These are phyloP conservation scores for Saccharomycopsis sp. DNA, from an alignment of 805 yeast genomes.

Conservation along the genomic window DNA sequence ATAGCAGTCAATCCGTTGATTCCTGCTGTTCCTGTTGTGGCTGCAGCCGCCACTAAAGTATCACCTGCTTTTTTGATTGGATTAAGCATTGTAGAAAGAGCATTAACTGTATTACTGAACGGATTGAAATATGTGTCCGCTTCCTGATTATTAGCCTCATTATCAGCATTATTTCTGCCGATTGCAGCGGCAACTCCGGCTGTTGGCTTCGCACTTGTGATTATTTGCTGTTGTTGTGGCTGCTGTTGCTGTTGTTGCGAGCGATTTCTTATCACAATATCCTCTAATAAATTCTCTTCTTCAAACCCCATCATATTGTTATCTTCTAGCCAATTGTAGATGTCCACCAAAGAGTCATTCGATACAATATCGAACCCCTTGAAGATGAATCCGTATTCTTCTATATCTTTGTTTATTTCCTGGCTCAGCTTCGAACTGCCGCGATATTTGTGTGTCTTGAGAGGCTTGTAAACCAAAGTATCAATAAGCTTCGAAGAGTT, in stretches of 20 bases:
- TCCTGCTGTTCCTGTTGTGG: not conserved
- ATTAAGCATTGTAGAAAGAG: constrained; percentile 4
- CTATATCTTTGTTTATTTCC: constrained; percentile 3
- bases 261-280: not conserved
- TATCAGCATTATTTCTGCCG: not conserved
- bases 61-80: constrained; percentile 1
- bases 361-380: constrained; percentile 19
- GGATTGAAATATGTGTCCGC: constrained; percentile 14
- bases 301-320: constrained; percentile 10
- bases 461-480: constrained; percentile 17
- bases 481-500: constrained; percentile 18
- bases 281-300: constrained; percentile 1
- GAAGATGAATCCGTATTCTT: constrained; percentile 20
- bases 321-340: constrained; percentile 19
- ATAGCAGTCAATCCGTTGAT: not conserved
- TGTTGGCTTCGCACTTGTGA: not conserved
- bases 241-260: not conserved
- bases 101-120: constrained; percentile 14
- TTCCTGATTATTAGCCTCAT: not conserved
- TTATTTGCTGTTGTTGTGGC: not conserved
- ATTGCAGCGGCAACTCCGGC: not conserved
- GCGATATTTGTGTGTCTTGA: not conserved
- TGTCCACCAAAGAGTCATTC: constrained; percentile 14
- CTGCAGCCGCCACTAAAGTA: not conserved
- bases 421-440: not conserved